Evolutionary conservation across 306 rosid species (phyloP).

Genomic region (Canavalia gladiata): DNA sequence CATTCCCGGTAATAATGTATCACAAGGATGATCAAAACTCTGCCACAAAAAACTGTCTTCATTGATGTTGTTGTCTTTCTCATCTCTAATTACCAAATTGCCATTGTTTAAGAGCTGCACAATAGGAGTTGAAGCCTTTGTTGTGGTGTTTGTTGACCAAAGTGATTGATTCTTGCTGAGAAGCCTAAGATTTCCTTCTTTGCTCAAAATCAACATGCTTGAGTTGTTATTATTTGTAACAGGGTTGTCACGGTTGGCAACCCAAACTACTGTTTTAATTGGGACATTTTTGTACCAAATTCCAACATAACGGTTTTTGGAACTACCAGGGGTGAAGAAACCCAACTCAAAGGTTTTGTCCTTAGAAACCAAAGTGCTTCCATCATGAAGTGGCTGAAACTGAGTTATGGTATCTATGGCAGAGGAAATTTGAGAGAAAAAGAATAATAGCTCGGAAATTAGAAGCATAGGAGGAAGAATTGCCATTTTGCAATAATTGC

Average conservation of each 20-base stretch:
- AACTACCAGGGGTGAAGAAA: conserved; percentile 42
- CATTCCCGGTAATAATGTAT: conserved; percentile 58
- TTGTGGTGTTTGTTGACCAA: conserved; percentile 56
- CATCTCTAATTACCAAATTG: conserved; percentile 60
- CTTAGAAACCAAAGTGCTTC: conserved; percentile 22
- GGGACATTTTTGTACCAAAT: conserved; percentile 39
- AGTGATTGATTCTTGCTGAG: conserved; percentile 27
- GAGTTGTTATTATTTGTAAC: conserved; percentile 7
- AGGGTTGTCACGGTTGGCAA: conserved; percentile 47
- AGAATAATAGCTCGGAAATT: neutral
- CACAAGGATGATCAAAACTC: conserved; percentile 64
- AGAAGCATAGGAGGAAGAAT: neutral
- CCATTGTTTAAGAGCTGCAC: conserved; percentile 59
- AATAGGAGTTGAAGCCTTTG: conserved; percentile 37
- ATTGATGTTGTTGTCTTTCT: neutral
- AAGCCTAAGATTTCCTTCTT: conserved; percentile 48
- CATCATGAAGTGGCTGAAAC: conserved; percentile 17
- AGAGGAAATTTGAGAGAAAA: conserved; percentile 5
- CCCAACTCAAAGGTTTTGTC: conserved; percentile 39
- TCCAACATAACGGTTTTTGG: conserved; percentile 38
- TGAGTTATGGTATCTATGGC: conserved; percentile 5
- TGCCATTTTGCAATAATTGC: conserved; percentile 21
- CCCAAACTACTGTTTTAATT: conserved; percentile 33
- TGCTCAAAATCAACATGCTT: conserved; percentile 49
- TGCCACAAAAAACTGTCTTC: conserved; percentile 56